Conservation (phyloP, 768 basidiomycete genomes). For the Phaffia tasmanica region DNA sequence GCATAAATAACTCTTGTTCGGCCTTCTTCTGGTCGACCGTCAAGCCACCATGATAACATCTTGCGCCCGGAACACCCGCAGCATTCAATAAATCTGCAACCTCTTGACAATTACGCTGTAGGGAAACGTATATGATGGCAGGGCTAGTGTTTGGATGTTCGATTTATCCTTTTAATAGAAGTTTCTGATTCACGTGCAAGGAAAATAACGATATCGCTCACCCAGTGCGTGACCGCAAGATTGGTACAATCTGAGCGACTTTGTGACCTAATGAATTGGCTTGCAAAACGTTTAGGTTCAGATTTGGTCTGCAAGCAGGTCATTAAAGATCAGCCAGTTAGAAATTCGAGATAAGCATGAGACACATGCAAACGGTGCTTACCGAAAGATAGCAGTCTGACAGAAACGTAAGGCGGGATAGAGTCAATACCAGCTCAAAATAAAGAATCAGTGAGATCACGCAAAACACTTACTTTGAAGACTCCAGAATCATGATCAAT, state of each 20-base stretch:
- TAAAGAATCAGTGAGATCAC: too few species aligned
- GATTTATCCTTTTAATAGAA: too few species aligned
- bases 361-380: too few species aligned
- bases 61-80: conserved; percentile 31
- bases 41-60: conserved; percentile 44
- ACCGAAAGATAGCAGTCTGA: too few species aligned
- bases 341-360: too few species aligned
- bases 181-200: too few species aligned
- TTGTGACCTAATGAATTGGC: conserved; percentile 37
- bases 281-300: conserved; percentile 24
- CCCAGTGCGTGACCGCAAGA: conserved; percentile 39
- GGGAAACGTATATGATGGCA: conserved; percentile 45
- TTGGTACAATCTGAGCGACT: conserved; percentile 38
- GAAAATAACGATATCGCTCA: neutral
- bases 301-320: conserved; percentile 45
- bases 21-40: conserved; percentile 37
- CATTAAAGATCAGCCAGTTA: neutral
- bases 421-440: too few species aligned
- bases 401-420: too few species aligned
- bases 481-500: conserved; percentile 41
- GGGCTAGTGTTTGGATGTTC: conserved; percentile 28
- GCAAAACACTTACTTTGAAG: conserved; percentile 36
- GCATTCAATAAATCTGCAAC: conserved; percentile 25
- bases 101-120: conserved; percentile 42
- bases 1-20: conserved; percentile 42